These are phyloP conservation scores for Knoxdaviesia capensis DNA, from an alignment of 2,329 filamentous ascomycete species.

Conservation along the genomic window DNA sequence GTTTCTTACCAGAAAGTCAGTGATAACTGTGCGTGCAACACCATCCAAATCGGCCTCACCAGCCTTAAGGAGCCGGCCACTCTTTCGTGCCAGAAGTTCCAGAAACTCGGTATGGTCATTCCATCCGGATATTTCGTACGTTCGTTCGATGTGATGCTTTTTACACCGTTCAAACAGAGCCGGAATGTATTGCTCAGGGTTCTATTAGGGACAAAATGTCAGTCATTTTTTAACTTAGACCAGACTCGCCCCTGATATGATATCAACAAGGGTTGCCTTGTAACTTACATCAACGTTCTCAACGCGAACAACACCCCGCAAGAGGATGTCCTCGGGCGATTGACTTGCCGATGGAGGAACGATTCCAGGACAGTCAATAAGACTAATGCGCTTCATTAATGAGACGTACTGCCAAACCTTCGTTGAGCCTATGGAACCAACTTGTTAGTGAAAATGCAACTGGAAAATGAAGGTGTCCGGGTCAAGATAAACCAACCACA, in stretches of 20 bases:
- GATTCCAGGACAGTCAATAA: slow-evolving; percentile 94
- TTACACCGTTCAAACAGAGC: slow-evolving; percentile 67
- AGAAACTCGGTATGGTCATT: slow-evolving; percentile 63
- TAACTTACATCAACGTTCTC: slow-evolving; percentile 58
- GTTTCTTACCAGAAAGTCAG: slow-evolving; percentile 54
- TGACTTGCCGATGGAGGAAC: slow-evolving; percentile 77
- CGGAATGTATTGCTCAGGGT: slow-evolving; percentile 88
- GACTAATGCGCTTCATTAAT: slow-evolving; percentile 70
- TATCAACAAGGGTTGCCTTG: too few relatives aligned
- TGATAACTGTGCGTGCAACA: slow-evolving; percentile 90
- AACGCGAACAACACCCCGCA: slow-evolving; percentile 79
- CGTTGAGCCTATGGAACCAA: slow-evolving; percentile 21
- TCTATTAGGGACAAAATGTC: slow-evolving; percentile 10
- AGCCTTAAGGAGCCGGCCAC: slow-evolving; percentile 67
- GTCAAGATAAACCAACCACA: too few relatives aligned
- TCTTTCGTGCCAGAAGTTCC: slow-evolving; percentile 70
- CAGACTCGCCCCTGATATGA: too few relatives aligned
- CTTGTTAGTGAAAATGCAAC: not conserved
- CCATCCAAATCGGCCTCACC: slow-evolving; percentile 92
- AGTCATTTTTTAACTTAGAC: too few relatives aligned
- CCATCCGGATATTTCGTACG: slow-evolving; percentile 74
- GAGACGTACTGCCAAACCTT: slow-evolving; percentile 98
- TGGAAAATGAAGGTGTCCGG: not conserved
- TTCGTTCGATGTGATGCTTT: slow-evolving; percentile 72
- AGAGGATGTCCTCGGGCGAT: slow-evolving; percentile 67